Percentiles rank a stretch among this genome's conserved stretches.
Evolutionary conservation across 73 alveolate genomes (phyloP).

Genomic region (Tetrahymena elliotti): DNA sequence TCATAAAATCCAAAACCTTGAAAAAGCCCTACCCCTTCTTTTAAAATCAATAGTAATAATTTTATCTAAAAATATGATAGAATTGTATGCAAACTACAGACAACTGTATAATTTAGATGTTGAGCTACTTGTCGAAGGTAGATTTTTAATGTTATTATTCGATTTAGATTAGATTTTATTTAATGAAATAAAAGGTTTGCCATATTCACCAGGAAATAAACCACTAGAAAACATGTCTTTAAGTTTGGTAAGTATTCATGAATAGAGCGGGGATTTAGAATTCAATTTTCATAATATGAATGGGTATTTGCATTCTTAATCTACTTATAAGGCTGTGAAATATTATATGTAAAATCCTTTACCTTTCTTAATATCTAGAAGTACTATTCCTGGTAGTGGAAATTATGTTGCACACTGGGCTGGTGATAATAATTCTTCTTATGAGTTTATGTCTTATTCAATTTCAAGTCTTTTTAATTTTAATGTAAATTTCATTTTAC

Average conservation of each 20-base stretch:
- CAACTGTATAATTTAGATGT: neutral
- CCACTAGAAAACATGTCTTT: neutral
- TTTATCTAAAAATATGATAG: too few relatives aligned
- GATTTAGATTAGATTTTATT: neutral
- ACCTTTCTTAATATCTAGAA: slow-evolving; percentile 86
- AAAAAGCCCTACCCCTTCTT: too few relatives aligned
- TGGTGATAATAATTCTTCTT: slow-evolving; percentile 90
- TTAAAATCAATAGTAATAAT: too few relatives aligned
- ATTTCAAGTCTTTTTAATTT: slow-evolving; percentile 56
- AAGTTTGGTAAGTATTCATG: neutral
- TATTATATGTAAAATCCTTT: neutral
- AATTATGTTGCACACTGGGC: slow-evolving; percentile 94
- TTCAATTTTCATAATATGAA: neutral
- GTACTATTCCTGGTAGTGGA: slow-evolving; percentile 91
- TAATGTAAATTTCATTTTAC: neutral
- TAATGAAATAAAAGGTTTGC: neutral
- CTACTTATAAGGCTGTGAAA: neutral
- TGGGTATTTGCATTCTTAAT: neutral
- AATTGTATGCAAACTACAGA: neutral
- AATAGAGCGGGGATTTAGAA: neutral
- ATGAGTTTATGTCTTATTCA: slow-evolving; percentile 60
- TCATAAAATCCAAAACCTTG: too few relatives aligned
- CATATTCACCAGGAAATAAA: neutral
- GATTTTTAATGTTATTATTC: neutral
- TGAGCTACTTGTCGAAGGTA: neutral